Base-by-base conservation (phyloP, 441 rosid genomes). In the Metrosideros polymorpha region DNA sequence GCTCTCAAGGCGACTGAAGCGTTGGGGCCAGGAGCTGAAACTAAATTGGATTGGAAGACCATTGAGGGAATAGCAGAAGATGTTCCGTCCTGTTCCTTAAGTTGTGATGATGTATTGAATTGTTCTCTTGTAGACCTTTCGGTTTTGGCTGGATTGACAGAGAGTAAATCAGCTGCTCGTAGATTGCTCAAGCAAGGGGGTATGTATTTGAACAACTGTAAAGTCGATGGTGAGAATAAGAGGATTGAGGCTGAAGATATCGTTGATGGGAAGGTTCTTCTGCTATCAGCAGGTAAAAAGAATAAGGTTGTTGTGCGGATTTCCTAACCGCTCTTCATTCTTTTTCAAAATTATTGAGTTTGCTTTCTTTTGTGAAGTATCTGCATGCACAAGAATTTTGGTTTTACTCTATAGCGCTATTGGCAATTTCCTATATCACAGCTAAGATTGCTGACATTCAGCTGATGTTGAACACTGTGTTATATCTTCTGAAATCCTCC, bases 151-250 rank as follows among this genome's bases (percentile, higher is more conserved):
- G 98, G 99, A 35, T 89, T 98, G 94, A 89, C 96, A 50, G 98
- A 95, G 88, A 95, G 97, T 89, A 98, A 95, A 88, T 93, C 98
- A 9, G 96, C 98, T 84, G 98, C 96, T 1, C 92, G 98, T 43
- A 94, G 99, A 25, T 84, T 96, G 90, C 86, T 96, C 92, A 98
- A 93, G 92, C 99, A 98, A 93, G 98, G 99, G 25, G 99, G 99
- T 7, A 84, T 98, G 35, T 96, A 98, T 91, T 91, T 98, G 95
- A 96, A 98, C 91, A 98, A 96, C 89, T 85, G 87, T 87, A 96
- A 98, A 93, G 97, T 95, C 43, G 97, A 95, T 90, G 88, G 87
- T 83, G 98, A 98, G 87, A 91, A 84, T 86, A 95, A 92, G 94
- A 95, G 89, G 91, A 90, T 98, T 86, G 98, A 91, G 89, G 91